Base-by-base conservation (phyloP, 257 asterid genomes). In the Capsicum rhomboideum region DNA sequence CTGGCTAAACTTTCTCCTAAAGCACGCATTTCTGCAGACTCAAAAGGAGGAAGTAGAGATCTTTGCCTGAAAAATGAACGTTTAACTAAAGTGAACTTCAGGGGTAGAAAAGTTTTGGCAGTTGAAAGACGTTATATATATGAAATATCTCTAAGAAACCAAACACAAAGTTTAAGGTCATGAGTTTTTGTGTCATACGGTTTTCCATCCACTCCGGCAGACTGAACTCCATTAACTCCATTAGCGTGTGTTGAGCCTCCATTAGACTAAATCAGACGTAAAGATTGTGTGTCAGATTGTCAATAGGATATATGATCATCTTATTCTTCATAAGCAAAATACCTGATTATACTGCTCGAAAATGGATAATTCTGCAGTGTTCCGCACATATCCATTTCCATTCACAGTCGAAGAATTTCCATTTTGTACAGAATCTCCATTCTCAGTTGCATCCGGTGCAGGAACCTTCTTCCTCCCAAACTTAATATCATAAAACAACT, bases 1-100 rank as follows among this genome's bases (percentile, higher is more conserved):
- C 99, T 97, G 82, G 97, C 82, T 88, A 97, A 92, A 87, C 97
- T 97, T 86, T 95, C 99, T 53, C 97, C 98, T 86, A 95, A 88
- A 72, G 91, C 88, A 82, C 98, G 97, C 92, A 92, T 93, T 91
- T 97, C 99, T 67, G 94, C 98, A 66, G 98, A 93, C 86, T 97
- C 99, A 85, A 93, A 93, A 68, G 98, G 90, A 88, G 99, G 98
- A 87, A 97, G 95, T 82, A 93, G 87, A 58, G 99, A 89, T 88
- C 84, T 90, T 86, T 87, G 93, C 92, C 98, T 95, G 98, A 85
- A 90, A 88, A 59, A 78, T 55, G 79, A 75, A 75, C 80, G 23
- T 75, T 46, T 8, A 49, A 75, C 23, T 14, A 46, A 7, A 75
- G 42, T 49, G 40, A 49, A 49, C 42, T 14, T 49, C 80, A 49